Conservation (phyloP, 1,284 basidiomycete genomes). For the Apiotrichum siamense region DNA sequence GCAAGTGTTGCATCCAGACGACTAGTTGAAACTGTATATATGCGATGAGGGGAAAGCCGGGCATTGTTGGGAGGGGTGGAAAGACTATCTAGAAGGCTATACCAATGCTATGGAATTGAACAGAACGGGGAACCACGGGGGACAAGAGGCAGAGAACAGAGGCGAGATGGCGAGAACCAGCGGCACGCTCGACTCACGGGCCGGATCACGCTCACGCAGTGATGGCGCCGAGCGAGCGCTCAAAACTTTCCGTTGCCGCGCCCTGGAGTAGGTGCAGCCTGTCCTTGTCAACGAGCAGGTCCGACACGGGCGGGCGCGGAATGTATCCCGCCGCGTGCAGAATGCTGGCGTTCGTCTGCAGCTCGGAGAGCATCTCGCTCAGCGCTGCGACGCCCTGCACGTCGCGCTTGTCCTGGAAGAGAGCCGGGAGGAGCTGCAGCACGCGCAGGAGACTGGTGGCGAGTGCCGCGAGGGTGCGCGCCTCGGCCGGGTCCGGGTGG, state of each 20-base stretch:
- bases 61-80: too few relatives aligned
- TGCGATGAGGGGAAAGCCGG: not conserved
- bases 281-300: conserved; percentile 38
- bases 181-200: too few relatives aligned
- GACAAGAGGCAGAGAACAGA: not conserved
- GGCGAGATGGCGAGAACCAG: not conserved
- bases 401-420: conserved; percentile 45
- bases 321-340: conserved; percentile 31
- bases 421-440: conserved; percentile 63
- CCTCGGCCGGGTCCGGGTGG: conserved; percentile 43
- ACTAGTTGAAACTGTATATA: too few relatives aligned
- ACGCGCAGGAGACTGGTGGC: conserved; percentile 60
- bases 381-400: conserved; percentile 36
- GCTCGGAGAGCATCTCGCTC: conserved; percentile 35
- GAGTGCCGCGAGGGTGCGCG: conserved; percentile 55
- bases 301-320: conserved; percentile 26
- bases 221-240: conserved; percentile 17
- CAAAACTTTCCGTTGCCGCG: conserved; percentile 35
- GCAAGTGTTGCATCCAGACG: too few relatives aligned
- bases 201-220: conserved; percentile 4
- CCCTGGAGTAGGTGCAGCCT: conserved; percentile 40
- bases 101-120: not conserved
- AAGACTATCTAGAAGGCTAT: not conserved
- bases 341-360: conserved; percentile 29
- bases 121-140: too few relatives aligned